A percentile compares a stretch with the other conserved stretches of the same genome.
Evolutionary conservation across 352 stramenopile genomes (phyloP).

Genomic region (Pythium brachiatum): DNA sequence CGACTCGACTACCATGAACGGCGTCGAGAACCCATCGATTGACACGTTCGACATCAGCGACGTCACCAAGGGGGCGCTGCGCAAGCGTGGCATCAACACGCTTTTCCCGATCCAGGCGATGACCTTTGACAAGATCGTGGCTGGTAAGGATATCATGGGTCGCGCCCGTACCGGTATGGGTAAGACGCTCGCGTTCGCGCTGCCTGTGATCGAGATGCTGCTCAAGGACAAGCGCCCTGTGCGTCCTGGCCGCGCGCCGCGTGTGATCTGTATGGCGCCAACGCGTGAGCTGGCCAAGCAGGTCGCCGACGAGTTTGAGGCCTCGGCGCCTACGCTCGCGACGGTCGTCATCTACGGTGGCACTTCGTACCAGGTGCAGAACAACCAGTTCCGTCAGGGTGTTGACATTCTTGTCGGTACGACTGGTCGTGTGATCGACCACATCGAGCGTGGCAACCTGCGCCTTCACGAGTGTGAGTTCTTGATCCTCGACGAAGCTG

Average conservation of each 20-base stretch:
- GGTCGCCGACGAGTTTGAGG: slow-evolving; percentile 91
- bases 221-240: slow-evolving; percentile 80
- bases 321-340: slow-evolving; percentile 65
- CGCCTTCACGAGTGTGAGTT: slow-evolving; percentile 87
- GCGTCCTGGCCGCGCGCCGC: slow-evolving; percentile 67
- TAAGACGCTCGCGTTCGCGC: slow-evolving; percentile 98
- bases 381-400: slow-evolving; percentile 83
- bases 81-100: slow-evolving; percentile 76
- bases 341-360: slow-evolving; percentile 93
- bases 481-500: slow-evolving; percentile 93
- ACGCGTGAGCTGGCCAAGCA: slow-evolving; percentile 98
- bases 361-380: slow-evolving; percentile 88
- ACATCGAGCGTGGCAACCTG: slow-evolving; percentile 91
- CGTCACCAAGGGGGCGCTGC: slow-evolving; percentile 58
- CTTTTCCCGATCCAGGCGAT: slow-evolving; percentile 93
- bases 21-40: slow-evolving; percentile 66
- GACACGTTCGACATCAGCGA: slow-evolving; percentile 66
- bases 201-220: slow-evolving; percentile 93
- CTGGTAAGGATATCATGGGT: slow-evolving; percentile 96
- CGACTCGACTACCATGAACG: slow-evolving; percentile 26
- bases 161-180: slow-evolving; percentile 96
- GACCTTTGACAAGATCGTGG: slow-evolving; percentile 95
- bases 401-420: slow-evolving; percentile 93
- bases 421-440: slow-evolving; percentile 91
- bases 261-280: slow-evolving; percentile 96